Base-by-base conservation (phyloP, 2,329 filamentous ascomycete species). In the Aspergillus udagawae region DNA sequence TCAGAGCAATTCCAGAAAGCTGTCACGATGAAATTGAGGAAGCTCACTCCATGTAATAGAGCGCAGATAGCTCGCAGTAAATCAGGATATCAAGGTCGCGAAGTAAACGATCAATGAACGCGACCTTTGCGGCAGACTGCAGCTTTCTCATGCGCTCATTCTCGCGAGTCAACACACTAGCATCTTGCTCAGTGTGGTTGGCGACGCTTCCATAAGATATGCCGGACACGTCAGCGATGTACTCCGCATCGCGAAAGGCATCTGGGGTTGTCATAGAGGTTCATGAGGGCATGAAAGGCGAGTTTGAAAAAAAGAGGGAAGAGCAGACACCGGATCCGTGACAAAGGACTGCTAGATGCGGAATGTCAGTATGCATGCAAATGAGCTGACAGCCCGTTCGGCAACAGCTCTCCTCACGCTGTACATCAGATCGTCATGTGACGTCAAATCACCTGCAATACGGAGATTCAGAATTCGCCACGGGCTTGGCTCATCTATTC, bases 11-110 rank as follows among this genome's bases (percentile, higher is more conserved):
- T 23, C 5, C 20, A 44, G 32, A 28, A 54, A 45, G 41, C 51
- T 25, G 41, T 14, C 14, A 38, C n/a, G 25, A 45, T 20, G 27
- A 14, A 25, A 58, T 27, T 51, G 56, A 53, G 29, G 54, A 54
- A 35, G 66, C 81, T 65, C 77, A 86, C 83, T 87, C 85, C 72
- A 86, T 79, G 69, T 87, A 84, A 70, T 87, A 87, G 57, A 86
- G 71, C 7, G 80, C 78, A 41, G 84, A 83, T 58, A 87, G 74
- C 73, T 87, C 77, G 68, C 84, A 81, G 72, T 85, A 87, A 55
- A 86, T 79, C 50, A 85, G 66, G 63, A 83, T 78, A 65, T 87
- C 85, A 47, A 87, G 70, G 64, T 81, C 79, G 55, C 80, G 78
- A 59, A 86, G 75, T 51, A 86, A 68, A 54, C 83, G 78, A 63